Evolutionary conservation across 257 asterid genomes (phyloP).

Genomic region (Solanum chilense): DNA sequence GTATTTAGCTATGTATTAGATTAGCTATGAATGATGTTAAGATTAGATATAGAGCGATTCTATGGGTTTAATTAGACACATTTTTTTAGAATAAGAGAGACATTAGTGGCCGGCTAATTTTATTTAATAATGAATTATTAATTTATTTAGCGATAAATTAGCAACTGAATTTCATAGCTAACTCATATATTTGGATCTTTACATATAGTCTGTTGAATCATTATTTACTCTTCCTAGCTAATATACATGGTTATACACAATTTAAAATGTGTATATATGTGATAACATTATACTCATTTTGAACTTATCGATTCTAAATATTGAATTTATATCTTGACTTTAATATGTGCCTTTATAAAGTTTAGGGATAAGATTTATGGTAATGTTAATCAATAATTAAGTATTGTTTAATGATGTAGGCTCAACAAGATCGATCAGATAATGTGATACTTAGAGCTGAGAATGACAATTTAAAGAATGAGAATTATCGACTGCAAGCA

Average conservation of each 20-base stretch:
- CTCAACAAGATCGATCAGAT: slow-evolving; percentile 87
- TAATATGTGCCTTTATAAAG: background rate
- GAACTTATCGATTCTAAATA: background rate
- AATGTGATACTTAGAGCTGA: slow-evolving; percentile 69
- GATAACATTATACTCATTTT: background rate
- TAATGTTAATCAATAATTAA: background rate
- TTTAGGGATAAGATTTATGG: background rate
- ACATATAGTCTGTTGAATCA: background rate
- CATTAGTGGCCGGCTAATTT: background rate
- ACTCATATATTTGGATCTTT: background rate
- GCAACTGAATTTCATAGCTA: background rate
- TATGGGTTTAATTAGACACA: too few relatives aligned
- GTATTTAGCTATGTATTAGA: background rate
- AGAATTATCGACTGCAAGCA: slow-evolving; percentile 68
- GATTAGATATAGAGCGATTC: background rate
- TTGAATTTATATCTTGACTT: background rate
- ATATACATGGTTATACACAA: background rate
- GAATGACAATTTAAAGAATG: slow-evolving; percentile 71
- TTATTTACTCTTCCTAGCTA: background rate
- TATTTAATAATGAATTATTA: too few relatives aligned
- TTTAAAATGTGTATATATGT: background rate
- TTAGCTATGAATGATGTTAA: background rate
- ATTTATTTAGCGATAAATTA: background rate
- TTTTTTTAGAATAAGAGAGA: background rate
- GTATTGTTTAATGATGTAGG: slow-evolving; percentile 19